A percentile compares a stretch with the other conserved stretches of the same genome.
These are phyloP conservation scores for Camillea tinctor DNA, from an alignment of 2,329 filamentous ascomycete genomes.

Conservation along the genomic window DNA sequence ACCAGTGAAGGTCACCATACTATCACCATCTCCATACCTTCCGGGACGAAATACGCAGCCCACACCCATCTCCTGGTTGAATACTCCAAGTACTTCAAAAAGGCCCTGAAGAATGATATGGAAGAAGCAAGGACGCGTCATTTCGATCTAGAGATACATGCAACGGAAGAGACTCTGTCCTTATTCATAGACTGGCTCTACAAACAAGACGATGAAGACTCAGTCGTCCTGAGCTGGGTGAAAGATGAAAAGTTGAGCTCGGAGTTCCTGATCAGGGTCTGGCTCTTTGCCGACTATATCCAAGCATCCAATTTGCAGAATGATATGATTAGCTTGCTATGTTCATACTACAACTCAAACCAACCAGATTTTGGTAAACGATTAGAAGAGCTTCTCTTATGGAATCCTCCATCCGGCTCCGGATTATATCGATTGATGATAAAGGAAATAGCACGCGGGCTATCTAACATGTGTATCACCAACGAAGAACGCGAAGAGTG, in stretches of 20 bases:
- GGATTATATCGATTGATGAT: neutral
- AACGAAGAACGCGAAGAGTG: neutral
- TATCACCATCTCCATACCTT: neutral
- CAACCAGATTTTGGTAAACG: too few relatives aligned
- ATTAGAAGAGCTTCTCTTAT: neutral
- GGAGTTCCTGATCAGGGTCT: neutral
- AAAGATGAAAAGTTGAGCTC: too few relatives aligned
- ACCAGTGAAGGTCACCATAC: neutral
- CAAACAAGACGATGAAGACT: neutral
- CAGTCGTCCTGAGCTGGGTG: too few relatives aligned
- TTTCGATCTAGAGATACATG: neutral
- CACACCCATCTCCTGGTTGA: slow-evolving; percentile 3
- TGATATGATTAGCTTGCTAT: neutral
- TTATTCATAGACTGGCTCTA: slow-evolving; percentile 3
- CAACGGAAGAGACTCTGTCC: neutral
- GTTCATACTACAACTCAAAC: neutral
- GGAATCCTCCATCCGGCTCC: too few relatives aligned
- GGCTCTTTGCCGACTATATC: neutral
- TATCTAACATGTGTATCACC: neutral
- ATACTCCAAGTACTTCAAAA: slow-evolving; percentile 3
- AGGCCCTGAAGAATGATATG: slow-evolving; percentile 2
- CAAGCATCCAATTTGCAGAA: neutral
- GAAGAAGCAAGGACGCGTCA: neutral
- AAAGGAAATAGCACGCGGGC: neutral
- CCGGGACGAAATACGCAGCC: neutral